These are phyloP conservation scores for Trypethelium eluteriae DNA, from an alignment of 495 filamentous ascomycete species.

Conservation along the genomic window DNA sequence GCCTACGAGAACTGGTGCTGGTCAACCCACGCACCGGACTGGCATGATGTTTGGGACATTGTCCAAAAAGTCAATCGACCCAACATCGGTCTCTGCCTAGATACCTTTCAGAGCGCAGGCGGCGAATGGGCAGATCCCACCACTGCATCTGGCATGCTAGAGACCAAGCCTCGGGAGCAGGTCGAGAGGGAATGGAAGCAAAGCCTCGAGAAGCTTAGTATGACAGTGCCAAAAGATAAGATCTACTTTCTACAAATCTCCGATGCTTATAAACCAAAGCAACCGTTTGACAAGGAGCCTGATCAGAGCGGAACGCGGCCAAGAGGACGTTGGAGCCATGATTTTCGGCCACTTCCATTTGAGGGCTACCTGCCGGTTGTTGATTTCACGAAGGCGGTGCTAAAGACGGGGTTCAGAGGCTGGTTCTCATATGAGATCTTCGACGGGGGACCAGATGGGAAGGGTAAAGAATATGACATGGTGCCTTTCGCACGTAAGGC, in stretches of 20 bases:
- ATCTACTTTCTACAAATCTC: slow-evolving; percentile 71
- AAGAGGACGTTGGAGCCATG: slow-evolving; percentile 63
- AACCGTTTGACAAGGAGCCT: slow-evolving; percentile 43
- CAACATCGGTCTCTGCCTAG: slow-evolving; percentile 70
- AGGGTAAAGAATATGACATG: slow-evolving; percentile 54
- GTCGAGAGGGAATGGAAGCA: slow-evolving; percentile 44
- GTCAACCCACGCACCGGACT: slow-evolving; percentile 62
- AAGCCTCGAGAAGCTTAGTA: slow-evolving; percentile 49
- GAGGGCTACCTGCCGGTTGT: slow-evolving; percentile 65
- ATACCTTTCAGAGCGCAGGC: slow-evolving; percentile 74
- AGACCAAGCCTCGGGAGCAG: slow-evolving; percentile 36
- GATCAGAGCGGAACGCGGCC: slow-evolving; percentile 48
- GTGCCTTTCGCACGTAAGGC: slow-evolving; percentile 51
- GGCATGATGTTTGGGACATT: slow-evolving; percentile 62
- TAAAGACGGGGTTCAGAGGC: slow-evolving; percentile 61
- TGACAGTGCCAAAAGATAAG: slow-evolving; percentile 57
- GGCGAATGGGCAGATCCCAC: slow-evolving; percentile 72
- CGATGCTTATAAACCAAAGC: slow-evolving; percentile 61
- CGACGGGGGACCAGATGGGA: slow-evolving; percentile 54
- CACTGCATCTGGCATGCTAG: slow-evolving; percentile 53
- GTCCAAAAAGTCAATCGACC: slow-evolving; percentile 50
- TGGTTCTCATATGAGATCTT: slow-evolving; percentile 76
- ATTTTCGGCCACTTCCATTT: slow-evolving; percentile 61
- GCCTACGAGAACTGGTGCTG: slow-evolving; percentile 87
- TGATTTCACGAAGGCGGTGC: slow-evolving; percentile 56